A percentile compares a stretch with the other conserved stretches of the same genome.
Conservation (phyloP, 2,329 filamentous ascomycete genomes). For the Nothopassalora personata region DNA sequence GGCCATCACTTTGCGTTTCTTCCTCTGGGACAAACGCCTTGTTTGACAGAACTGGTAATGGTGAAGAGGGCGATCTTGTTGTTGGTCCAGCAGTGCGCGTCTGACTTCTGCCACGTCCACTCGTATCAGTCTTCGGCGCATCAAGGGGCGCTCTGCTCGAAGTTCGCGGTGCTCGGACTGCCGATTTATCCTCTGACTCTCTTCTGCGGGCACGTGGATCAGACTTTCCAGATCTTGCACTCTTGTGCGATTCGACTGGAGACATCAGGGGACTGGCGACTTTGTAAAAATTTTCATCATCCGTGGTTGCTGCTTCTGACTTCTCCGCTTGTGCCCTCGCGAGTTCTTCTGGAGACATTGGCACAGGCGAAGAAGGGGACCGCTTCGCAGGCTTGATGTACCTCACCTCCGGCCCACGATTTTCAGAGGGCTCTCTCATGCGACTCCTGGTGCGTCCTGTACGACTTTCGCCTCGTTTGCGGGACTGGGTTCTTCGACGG, state of each 20-base stretch:
- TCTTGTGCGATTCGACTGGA: slow-evolving; percentile 30
- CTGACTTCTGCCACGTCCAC: slow-evolving; percentile 56
- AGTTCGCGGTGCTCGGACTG: slow-evolving; percentile 1
- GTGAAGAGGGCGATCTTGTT: slow-evolving; percentile 71
- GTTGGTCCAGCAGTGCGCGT: slow-evolving; percentile 55
- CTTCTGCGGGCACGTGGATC: not conserved
- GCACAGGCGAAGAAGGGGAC: slow-evolving; percentile 85
- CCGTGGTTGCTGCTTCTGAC: slow-evolving; percentile 42
- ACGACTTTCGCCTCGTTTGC: slow-evolving; percentile 41
- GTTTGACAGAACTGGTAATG: slow-evolving; percentile 64
- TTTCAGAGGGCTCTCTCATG: slow-evolving; percentile 53
- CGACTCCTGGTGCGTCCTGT: slow-evolving; percentile 37
- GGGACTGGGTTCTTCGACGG: slow-evolving; percentile 43
- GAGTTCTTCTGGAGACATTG: slow-evolving; percentile 85
- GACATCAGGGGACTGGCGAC: slow-evolving; percentile 32
- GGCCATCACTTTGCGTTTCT: slow-evolving; percentile 43
- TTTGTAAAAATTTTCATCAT: slow-evolving; percentile 47
- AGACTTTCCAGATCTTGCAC: slow-evolving; percentile 7
- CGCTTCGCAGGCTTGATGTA: slow-evolving; percentile 73
- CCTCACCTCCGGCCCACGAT: slow-evolving; percentile 62
- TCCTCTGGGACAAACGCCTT: slow-evolving; percentile 53
- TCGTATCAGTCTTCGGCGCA: not conserved
- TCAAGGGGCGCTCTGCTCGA: slow-evolving; percentile 2
- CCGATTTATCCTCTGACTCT: not conserved
- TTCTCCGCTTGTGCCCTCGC: slow-evolving; percentile 40